Evolutionary conservation across 345 rosid species (phyloP).

Genomic region (Litchi chinensis): DNA sequence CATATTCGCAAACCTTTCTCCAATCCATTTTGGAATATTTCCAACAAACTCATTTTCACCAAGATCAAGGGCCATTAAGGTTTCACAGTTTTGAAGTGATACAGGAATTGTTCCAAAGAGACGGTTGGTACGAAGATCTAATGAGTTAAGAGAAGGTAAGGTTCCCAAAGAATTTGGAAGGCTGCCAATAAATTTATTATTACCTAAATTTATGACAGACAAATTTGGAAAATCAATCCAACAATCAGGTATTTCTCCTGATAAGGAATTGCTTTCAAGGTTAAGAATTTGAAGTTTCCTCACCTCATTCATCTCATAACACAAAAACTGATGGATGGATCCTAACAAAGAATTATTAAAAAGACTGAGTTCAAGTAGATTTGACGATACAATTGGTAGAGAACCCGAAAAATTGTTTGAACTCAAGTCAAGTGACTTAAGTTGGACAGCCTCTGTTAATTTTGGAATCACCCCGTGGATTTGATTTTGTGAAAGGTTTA

Average conservation of each 20-base stretch:
- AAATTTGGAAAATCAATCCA: too few species aligned
- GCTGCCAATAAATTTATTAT: background rate
- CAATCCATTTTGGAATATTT: conserved; percentile 12
- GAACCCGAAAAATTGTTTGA: background rate
- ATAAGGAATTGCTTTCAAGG: too few species aligned
- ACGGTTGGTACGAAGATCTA: background rate
- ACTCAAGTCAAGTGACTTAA: conserved; percentile 25
- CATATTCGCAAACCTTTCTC: background rate
- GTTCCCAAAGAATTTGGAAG: background rate
- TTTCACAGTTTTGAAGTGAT: background rate
- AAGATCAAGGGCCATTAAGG: background rate
- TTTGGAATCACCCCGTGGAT: conserved; percentile 29
- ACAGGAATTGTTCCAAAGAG: too few species aligned
- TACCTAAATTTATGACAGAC: too few species aligned
- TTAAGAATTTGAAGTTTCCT: too few species aligned
- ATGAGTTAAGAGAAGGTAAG: background rate
- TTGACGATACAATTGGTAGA: too few species aligned
- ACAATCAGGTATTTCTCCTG: too few species aligned
- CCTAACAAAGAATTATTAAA: too few species aligned
- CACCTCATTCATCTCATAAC: too few species aligned
- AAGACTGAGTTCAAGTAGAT: too few species aligned
- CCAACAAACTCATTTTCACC: conserved; percentile 6
- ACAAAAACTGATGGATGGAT: too few species aligned
- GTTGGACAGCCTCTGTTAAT: background rate
- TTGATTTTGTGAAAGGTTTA: conserved; percentile 1